phyloP scores from a whole-genome alignment of 768 basidiomycete species.

The Naganishia antarctica region DNA sequence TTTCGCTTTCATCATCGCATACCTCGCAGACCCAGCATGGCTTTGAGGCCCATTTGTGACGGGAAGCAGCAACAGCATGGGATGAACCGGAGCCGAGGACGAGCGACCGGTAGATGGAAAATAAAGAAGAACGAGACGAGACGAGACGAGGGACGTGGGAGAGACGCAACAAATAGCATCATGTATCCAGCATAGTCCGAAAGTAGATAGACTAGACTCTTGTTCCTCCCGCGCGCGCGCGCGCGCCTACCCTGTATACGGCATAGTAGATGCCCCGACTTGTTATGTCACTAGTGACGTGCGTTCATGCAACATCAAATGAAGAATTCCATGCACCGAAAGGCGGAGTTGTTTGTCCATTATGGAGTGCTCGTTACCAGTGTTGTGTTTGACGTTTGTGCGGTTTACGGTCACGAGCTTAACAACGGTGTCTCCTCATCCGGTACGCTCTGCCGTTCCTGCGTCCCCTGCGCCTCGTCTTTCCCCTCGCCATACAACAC shows the following conservation, averaged over 20 bases:
- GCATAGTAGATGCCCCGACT: too few relatives aligned
- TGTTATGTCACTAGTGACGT: too few relatives aligned
- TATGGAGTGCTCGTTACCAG: too few relatives aligned
- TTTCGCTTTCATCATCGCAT: neutral
- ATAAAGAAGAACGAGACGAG: neutral
- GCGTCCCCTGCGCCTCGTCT: neutral
- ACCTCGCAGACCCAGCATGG: too few relatives aligned
- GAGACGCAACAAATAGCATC: conserved; percentile 1
- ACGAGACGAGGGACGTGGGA: neutral
- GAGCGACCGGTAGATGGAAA: neutral
- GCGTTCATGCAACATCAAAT: too few relatives aligned
- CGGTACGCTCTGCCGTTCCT: conserved; percentile 1
- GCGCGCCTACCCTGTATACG: too few relatives aligned
- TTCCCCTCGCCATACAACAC: conserved; percentile 13
- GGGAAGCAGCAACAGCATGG: conserved; percentile 7
- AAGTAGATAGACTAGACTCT: neutral
- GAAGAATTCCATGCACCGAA: too few relatives aligned
- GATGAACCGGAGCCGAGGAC: neutral
- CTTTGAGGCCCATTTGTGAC: too few relatives aligned
- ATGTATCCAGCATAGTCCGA: neutral
- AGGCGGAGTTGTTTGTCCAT: too few relatives aligned
- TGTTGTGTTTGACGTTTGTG: too few relatives aligned
- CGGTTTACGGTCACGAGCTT: neutral
- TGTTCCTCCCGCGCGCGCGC: too few relatives aligned
- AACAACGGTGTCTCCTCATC: conserved; percentile 21